Evolutionary conservation across 2,329 filamentous ascomycete species (phyloP).

Genomic region (Neofusicoccum parvum): DNA sequence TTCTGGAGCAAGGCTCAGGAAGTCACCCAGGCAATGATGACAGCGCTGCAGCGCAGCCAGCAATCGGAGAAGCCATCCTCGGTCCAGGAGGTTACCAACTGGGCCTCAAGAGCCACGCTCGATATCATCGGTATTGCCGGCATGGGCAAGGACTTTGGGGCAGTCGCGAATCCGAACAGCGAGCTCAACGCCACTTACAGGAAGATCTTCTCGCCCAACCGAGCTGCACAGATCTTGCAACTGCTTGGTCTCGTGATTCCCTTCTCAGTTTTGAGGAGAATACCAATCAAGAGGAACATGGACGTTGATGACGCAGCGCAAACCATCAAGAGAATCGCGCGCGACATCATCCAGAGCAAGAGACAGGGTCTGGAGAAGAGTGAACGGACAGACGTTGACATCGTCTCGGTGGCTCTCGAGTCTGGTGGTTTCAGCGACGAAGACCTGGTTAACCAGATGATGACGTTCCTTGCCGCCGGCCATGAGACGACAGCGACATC

Average conservation of each 20-base stretch:
- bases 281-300: conserved; percentile 72
- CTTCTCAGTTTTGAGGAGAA: conserved; percentile 57
- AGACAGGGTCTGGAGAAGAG: conserved; percentile 56
- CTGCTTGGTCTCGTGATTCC: conserved; percentile 66
- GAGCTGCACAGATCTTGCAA: conserved; percentile 57
- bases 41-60: conserved; percentile 29
- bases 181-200: conserved; percentile 57
- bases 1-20: conserved; percentile 54
- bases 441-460: conserved; percentile 82
- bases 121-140: conserved; percentile 62
- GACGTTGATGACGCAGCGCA: conserved; percentile 39
- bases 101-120: conserved; percentile 55
- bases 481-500: conserved; percentile 60
- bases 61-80: conserved; percentile 29
- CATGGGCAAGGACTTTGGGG: conserved; percentile 59
- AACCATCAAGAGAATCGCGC: conserved; percentile 61
- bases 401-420: conserved; percentile 77
- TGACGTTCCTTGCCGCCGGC: conserved; percentile 81
- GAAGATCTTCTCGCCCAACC: conserved; percentile 51
- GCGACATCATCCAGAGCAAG: conserved; percentile 71
- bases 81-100: conserved; percentile 48
- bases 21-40: conserved; percentile 39
- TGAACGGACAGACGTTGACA: conserved; percentile 64
- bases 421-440: conserved; percentile 77
- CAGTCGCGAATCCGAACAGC: conserved; percentile 53